Percentiles rank a stretch among this genome's conserved stretches.
Evolutionary conservation across 106 monocot species (phyloP).

Genomic region (Narthecium ossifragum): DNA sequence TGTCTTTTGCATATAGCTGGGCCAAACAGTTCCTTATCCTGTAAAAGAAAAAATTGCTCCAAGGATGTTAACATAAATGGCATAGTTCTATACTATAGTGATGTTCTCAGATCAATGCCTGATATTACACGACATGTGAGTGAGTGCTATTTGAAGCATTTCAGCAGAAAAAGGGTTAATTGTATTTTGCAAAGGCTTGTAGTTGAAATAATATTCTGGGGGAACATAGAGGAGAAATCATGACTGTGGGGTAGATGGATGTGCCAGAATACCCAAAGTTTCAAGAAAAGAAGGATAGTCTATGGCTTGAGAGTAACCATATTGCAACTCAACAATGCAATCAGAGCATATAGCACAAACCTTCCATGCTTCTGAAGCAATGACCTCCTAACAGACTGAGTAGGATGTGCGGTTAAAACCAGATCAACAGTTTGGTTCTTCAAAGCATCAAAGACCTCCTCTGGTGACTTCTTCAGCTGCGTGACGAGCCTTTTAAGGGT

Average conservation of each 20-base stretch:
- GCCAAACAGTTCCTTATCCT: constrained; percentile 93
- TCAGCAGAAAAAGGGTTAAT: background rate
- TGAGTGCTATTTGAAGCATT: background rate
- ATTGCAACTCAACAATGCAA: background rate
- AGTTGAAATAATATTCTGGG: too few species aligned
- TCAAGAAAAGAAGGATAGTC: too few species aligned
- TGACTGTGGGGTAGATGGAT: background rate
- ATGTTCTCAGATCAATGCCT: too few species aligned
- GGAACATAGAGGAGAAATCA: background rate
- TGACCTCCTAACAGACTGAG: constrained; percentile 75
- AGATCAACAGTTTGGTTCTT: constrained; percentile 84
- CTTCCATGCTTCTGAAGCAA: constrained; percentile 87
- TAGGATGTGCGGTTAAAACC: constrained; percentile 85
- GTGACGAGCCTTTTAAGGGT: constrained; percentile 65
- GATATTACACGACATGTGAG: background rate
- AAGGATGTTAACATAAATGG: background rate
- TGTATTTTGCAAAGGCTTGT: background rate
- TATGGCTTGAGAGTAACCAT: background rate
- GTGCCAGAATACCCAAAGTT: too few species aligned
- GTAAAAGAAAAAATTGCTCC: constrained; percentile 8
- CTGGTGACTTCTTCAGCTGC: constrained; percentile 56
- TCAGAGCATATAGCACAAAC: constrained; percentile 20
- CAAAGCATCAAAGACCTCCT: constrained; percentile 78
- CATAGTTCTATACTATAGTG: background rate
- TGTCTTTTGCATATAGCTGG: constrained; percentile 81